A percentile compares a stretch with the other conserved stretches of the same genome.
Evolutionary conservation across 1,139 yeast species (phyloP).

Genomic region (Meyerozyma athensensis): DNA sequence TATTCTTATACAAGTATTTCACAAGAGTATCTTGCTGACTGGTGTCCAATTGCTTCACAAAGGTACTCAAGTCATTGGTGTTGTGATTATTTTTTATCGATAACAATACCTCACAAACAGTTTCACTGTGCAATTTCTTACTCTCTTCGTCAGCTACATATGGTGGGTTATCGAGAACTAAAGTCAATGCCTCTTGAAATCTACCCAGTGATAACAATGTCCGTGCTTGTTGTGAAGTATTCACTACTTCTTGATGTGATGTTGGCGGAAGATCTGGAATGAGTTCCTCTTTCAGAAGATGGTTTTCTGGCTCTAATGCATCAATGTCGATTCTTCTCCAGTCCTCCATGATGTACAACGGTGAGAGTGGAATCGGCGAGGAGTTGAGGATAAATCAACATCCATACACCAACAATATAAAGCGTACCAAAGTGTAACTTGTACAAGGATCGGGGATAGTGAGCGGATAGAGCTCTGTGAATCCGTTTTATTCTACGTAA

Average conservation of each 20-base stretch:
- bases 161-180: constrained; percentile 71
- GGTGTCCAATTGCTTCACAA: constrained; percentile 53
- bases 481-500: no score
- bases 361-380: background rate
- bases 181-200: constrained; percentile 57
- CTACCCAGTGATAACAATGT: constrained; percentile 68
- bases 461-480: no score
- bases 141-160: constrained; percentile 65
- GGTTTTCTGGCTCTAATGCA: constrained; percentile 78
- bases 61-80: constrained; percentile 53
- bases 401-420: background rate
- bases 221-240: constrained; percentile 56
- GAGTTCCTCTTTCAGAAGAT: constrained; percentile 60
- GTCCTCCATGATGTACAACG: constrained; percentile 28
- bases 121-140: constrained; percentile 44
- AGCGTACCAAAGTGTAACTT: no score
- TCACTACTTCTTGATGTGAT: constrained; percentile 49
- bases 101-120: constrained; percentile 71
- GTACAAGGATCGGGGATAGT: no score
- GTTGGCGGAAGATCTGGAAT: constrained; percentile 43
- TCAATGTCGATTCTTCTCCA: constrained; percentile 90
- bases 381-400: background rate
- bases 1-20: constrained; percentile 82
- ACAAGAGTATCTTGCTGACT: constrained; percentile 76
- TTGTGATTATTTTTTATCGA: constrained; percentile 60